Evolutionary conservation across 2,329 filamentous ascomycete genomes (phyloP).

Genomic region (Fusarium nematophilum): DNA sequence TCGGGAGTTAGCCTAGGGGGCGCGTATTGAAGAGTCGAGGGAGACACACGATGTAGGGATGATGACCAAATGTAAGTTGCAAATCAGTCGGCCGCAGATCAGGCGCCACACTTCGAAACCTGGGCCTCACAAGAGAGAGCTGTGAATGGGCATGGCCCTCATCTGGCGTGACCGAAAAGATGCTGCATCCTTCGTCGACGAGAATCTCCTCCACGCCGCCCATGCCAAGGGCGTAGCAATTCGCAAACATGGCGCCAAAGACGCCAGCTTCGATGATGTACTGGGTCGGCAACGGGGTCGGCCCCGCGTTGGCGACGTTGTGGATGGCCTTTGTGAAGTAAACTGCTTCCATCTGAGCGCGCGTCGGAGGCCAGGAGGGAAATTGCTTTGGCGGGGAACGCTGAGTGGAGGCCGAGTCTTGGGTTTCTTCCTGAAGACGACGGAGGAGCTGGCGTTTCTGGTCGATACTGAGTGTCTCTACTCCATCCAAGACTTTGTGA

Average conservation of each 20-base stretch:
- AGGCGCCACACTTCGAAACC: constrained; percentile 37
- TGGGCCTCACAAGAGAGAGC: constrained; percentile 40
- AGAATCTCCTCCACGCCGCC: constrained; percentile 40
- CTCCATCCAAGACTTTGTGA: constrained; percentile 22
- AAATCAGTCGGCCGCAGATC: constrained; percentile 48
- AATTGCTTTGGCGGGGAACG: background rate
- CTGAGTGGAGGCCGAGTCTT: background rate
- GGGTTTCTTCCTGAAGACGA: constrained; percentile 35
- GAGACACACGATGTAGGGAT: constrained; percentile 47
- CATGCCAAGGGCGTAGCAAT: constrained; percentile 51
- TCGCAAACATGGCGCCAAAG: constrained; percentile 52
- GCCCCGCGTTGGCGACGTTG: constrained; percentile 24
- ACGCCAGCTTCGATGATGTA: constrained; percentile 39
- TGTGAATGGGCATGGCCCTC: constrained; percentile 38
- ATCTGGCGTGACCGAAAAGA: constrained; percentile 45
- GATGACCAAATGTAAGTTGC: constrained; percentile 49
- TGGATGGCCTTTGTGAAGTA: constrained; percentile 36
- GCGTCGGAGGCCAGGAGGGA: constrained; percentile 12
- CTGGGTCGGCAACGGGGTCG: constrained; percentile 24
- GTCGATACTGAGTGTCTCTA: constrained; percentile 27
- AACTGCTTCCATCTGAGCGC: constrained; percentile 34
- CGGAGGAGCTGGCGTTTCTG: constrained; percentile 39
- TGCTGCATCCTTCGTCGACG: constrained; percentile 44
- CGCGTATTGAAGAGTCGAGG: no score
- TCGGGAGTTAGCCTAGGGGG: constrained; percentile 14